Base-by-base conservation (phyloP, 805 yeast genomes). In the Scheffersomyces lignosus region DNA sequence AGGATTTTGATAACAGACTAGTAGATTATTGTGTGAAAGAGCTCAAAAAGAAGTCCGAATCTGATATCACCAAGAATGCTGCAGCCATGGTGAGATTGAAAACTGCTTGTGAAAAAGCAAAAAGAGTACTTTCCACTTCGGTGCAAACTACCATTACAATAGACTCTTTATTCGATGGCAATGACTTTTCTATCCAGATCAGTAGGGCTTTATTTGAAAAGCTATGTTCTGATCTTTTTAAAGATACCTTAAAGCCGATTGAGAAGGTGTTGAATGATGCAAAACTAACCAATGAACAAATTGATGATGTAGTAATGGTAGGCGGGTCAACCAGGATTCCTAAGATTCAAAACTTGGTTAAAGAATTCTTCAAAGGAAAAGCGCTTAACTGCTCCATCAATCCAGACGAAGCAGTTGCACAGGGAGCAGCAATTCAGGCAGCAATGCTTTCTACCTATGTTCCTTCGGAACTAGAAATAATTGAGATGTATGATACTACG, bases 341-440 rank as follows among this genome's bases (percentile, higher is more conserved):
- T 45, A 66, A 66, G 58, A 70, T 66, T 39, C 71, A 64, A 52
- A 66, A 65, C 58, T 60, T 66, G 49, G 63, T 66, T 30, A 66
- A 65, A 46, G 54, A 57, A 40, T 65, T 55, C 62, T 66, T 66
- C 49, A 52, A 53, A 49, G 71, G 71, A 51, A 66, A 66, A 58
- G 63, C 62, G 48, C 68, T 66, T 29, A 61, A 66, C 43, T 64
- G 63, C 54, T 67, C 70, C 50, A 65, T 66, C 43, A 66, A 66
- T 56, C 71, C 72, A 13, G 72, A 66, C 53, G 72, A 66, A 59
- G 72, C 72, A 44, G 71, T 66, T 47, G 72, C 72, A 24, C 64
- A 64, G 51, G 72, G 72, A 58, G 96, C 96, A 62, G 96, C 96
- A 61, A 96, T 89, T 60, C 96, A 89, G 78, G 96, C 95, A 78